Percentiles rank a stretch among this genome's conserved stretches.
Conservation (phyloP, 768 basidiomycete species). For the Tylopilus felleus region DNA sequence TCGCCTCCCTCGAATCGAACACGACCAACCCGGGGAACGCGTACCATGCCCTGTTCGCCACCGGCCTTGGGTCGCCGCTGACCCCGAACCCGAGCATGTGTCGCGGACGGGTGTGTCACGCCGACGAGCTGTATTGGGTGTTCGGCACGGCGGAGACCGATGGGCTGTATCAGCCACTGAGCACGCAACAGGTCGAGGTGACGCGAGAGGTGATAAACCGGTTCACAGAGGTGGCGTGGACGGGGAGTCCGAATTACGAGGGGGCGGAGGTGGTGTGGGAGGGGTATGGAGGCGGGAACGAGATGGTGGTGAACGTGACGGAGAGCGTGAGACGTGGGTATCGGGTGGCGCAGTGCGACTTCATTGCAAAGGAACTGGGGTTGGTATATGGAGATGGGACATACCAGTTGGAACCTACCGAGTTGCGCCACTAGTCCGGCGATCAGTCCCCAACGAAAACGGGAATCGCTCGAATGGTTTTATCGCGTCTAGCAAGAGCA, state of each 20-base stretch:
- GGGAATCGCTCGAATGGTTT: too few relatives aligned
- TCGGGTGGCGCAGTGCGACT: conserved; percentile 11
- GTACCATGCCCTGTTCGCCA: conserved; percentile 13
- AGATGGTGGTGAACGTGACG: conserved; percentile 10
- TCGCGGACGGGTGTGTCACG: conserved; percentile 14
- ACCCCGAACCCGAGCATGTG: conserved; percentile 13
- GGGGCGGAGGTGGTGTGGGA: conserved; percentile 14
- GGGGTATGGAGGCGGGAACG: conserved; percentile 9
- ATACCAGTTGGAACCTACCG: neutral
- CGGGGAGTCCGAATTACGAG: conserved; percentile 14
- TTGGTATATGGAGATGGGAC: conserved; percentile 8
- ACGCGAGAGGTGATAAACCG: conserved; percentile 8
- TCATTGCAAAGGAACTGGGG: conserved; percentile 13
- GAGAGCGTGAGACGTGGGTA: conserved; percentile 6
- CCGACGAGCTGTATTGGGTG: conserved; percentile 19
- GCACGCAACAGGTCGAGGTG: neutral
- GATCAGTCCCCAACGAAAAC: too few relatives aligned
- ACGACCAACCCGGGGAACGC: conserved; percentile 14
- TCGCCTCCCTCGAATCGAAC: conserved; percentile 15
- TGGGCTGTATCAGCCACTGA: conserved; percentile 16
- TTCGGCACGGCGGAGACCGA: conserved; percentile 21
- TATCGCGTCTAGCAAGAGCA: too few relatives aligned
- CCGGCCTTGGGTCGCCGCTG: conserved; percentile 10
- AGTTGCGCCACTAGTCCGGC: too few relatives aligned
- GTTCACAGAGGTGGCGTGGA: conserved; percentile 16